Conservation (phyloP, 2,329 filamentous ascomycete species). For the Fusarium acutatum region DNA sequence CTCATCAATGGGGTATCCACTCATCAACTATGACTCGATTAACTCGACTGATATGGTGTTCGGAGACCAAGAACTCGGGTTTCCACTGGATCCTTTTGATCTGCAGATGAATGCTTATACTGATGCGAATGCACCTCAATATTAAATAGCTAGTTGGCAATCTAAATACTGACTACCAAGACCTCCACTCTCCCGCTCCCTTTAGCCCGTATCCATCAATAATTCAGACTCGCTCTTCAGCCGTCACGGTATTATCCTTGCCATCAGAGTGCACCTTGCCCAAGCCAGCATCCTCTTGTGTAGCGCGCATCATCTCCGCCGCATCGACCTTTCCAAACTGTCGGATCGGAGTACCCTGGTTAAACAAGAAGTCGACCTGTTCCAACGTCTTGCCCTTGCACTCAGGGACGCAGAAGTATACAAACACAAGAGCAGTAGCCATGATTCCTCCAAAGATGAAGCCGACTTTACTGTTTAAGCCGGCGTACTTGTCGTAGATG, state of each 20-base stretch:
- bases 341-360: conserved; percentile 13
- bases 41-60: background rate
- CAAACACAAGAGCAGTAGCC: background rate
- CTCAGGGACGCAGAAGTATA: conserved; percentile 30
- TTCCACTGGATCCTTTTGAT: conserved; percentile 29
- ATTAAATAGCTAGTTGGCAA: background rate
- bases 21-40: conserved; percentile 15
- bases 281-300: background rate
- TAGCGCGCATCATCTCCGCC: conserved; percentile 5
- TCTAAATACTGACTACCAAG: background rate
- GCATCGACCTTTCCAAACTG: conserved; percentile 30
- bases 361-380: conserved; percentile 34
- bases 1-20: background rate
- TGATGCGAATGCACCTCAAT: background rate
- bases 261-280: background rate
- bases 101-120: conserved; percentile 30
- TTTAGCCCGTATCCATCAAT: too few relatives aligned
- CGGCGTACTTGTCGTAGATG: conserved; percentile 28
- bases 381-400: conserved; percentile 33
- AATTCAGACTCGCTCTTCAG: background rate
- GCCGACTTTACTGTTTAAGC: conserved; percentile 27
- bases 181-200: too few relatives aligned
- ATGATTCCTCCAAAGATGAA: conserved; percentile 33
- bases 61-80: background rate
- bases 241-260: background rate